Evolutionary conservation across 148 eudicot genomes (phyloP).

Genomic region (Rhododendron henanense): DNA sequence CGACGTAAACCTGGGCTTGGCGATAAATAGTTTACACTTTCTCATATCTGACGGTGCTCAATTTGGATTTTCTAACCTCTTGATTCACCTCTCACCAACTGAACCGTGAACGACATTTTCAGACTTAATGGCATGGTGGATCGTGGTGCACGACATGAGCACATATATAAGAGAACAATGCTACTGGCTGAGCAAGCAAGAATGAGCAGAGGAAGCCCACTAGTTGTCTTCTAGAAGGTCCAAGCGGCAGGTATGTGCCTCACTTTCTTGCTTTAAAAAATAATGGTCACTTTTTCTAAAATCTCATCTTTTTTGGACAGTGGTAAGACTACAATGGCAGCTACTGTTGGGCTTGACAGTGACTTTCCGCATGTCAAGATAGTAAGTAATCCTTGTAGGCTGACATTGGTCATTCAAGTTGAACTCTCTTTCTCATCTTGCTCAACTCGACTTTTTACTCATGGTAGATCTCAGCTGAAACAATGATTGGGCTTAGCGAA

Average conservation of each 20-base stretch:
- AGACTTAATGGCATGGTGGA: constrained; percentile 93
- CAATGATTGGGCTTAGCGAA: constrained; percentile 80
- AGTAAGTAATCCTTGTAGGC: constrained; percentile 42
- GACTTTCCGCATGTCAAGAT: constrained; percentile 96
- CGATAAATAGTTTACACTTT: too few relatives aligned
- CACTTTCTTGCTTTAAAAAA: not conserved
- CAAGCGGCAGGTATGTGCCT: constrained; percentile 71
- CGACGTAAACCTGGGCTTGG: too few relatives aligned
- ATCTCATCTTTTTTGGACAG: constrained; percentile 33
- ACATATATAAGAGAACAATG: constrained; percentile 83
- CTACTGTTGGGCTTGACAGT: constrained; percentile 91
- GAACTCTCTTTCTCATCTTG: not conserved
- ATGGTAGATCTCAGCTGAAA: constrained; percentile 79
- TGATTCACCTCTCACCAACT: not conserved
- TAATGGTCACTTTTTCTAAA: not conserved
- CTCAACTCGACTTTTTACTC: not conserved
- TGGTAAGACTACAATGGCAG: constrained; percentile 97
- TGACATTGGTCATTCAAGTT: constrained; percentile 3
- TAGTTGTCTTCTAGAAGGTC: constrained; percentile 90
- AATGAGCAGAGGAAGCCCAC: constrained; percentile 88
- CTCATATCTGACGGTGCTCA: too few relatives aligned
- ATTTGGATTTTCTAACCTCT: not conserved
- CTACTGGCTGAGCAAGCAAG: constrained; percentile 87
- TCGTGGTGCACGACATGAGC: constrained; percentile 83
- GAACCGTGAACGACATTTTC: constrained; percentile 23